These are phyloP conservation scores for Ajuga chamaepitys DNA, from an alignment of 257 asterid genomes.

Conservation along the genomic window DNA sequence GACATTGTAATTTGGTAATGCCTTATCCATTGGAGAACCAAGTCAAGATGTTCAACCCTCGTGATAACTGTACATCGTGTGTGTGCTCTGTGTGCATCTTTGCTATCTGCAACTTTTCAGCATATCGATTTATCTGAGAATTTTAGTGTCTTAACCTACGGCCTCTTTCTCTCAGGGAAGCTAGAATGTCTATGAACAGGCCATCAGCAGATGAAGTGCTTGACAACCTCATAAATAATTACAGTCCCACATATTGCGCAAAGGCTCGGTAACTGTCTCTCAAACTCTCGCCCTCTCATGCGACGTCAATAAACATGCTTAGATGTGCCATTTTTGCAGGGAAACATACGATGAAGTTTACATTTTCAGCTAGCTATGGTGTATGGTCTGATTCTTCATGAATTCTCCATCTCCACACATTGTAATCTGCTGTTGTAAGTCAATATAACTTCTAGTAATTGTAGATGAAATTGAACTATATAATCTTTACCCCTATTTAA, in stretches of 20 bases:
- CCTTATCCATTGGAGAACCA: too few relatives aligned
- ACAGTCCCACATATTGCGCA: conserved; percentile 57
- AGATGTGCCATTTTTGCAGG: conserved; percentile 26
- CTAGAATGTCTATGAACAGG: conserved; percentile 51
- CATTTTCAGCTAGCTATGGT: conserved; percentile 23
- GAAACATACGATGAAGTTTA: conserved; percentile 68
- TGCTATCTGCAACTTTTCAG: neutral
- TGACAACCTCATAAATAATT: conserved; percentile 58
- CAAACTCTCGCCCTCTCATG: neutral
- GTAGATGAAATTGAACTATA: neutral
- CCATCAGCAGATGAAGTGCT: conserved; percentile 48
- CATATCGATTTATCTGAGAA: neutral
- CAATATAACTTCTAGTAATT: neutral
- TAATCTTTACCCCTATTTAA: neutral
- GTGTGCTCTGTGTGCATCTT: neutral
- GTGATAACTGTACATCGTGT: neutral
- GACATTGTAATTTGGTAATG: too few relatives aligned
- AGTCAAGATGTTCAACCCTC: neutral
- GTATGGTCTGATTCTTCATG: too few relatives aligned
- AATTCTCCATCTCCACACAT: too few relatives aligned
- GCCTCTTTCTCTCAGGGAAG: conserved; percentile 33
- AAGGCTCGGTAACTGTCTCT: conserved; percentile 43
- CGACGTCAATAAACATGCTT: neutral
- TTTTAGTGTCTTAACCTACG: neutral
- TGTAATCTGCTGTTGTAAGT: neutral